A percentile compares a stretch with the other conserved stretches of the same genome.
phyloP scores from a whole-genome alignment of 257 asterid genomes.

The Solanum tarapatanum region DNA sequence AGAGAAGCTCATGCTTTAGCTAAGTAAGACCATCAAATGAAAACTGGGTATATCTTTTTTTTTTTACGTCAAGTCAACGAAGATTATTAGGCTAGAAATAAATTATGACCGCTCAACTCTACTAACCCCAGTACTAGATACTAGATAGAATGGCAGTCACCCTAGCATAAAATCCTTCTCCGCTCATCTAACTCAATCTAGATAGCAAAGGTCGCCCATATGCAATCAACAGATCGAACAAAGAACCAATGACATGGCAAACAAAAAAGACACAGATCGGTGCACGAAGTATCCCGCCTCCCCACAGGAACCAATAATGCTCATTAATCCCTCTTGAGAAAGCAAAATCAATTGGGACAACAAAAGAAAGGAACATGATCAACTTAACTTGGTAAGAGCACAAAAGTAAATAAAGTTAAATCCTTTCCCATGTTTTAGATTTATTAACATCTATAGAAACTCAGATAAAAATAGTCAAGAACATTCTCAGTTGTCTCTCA shows the following conservation, averaged over 20 bases:
- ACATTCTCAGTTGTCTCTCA: not conserved
- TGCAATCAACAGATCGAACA: not conserved
- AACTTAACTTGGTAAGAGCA: not conserved
- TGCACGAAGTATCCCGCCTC: not conserved
- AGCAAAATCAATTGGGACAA: not conserved
- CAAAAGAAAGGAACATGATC: not conserved
- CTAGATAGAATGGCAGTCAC: not conserved
- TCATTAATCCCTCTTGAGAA: not conserved
- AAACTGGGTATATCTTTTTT: not conserved
- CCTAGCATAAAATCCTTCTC: not conserved
- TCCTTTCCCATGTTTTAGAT: not conserved
- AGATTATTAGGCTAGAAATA: not conserved
- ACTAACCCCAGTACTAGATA: not conserved
- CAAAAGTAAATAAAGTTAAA: not conserved
- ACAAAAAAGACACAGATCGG: not conserved
- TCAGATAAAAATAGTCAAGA: not conserved
- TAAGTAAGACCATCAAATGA: not conserved
- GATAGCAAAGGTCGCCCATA: not conserved
- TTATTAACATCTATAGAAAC: not conserved
- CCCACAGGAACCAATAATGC: not conserved
- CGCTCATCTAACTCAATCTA: not conserved
- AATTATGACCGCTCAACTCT: not conserved
- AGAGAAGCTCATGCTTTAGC: not conserved
- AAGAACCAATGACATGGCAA: not conserved
- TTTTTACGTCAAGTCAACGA: not conserved